phyloP scores from a whole-genome alignment of 2,329 filamentous ascomycete species.

The Clarireedia hainanense region DNA sequence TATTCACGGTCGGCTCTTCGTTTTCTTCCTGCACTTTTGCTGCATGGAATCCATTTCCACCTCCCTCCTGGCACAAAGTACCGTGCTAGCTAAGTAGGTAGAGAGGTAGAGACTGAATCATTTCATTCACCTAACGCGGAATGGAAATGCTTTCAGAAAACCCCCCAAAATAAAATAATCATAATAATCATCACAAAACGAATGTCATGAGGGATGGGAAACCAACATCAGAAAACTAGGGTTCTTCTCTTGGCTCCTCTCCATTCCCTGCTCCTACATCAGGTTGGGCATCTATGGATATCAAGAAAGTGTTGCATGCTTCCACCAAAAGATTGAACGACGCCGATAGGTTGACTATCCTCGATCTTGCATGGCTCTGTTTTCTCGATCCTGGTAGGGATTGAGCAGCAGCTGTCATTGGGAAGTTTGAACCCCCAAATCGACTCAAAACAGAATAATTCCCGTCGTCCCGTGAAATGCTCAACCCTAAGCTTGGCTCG shows the following conservation, averaged over 20 bases:
- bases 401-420: constrained; percentile 7
- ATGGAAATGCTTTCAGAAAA: background rate
- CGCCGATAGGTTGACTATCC: constrained; percentile 20
- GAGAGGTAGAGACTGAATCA: background rate
- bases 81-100: too few species aligned
- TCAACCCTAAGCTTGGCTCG: constrained; percentile 19
- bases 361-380: constrained; percentile 19
- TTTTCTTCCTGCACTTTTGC: too few species aligned
- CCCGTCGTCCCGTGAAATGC: background rate
- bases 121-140: background rate
- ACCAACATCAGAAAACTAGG: background rate
- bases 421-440: background rate
- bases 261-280: constrained; percentile 3
- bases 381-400: constrained; percentile 18
- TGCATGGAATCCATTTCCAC: too few species aligned
- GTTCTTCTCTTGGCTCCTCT: constrained; percentile 3
- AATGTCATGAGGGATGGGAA: background rate
- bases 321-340: constrained; percentile 5
- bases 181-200: background rate
- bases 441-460: background rate
- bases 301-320: constrained; percentile 4
- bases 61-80: too few species aligned
- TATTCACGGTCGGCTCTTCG: too few species aligned
- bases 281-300: constrained; percentile 21
- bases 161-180: too few species aligned